Evolutionary conservation across 805 yeast species (phyloP), one percentile per base, ranked within the genome.

Genomic region (Kazachstania taianensis): DNA sequence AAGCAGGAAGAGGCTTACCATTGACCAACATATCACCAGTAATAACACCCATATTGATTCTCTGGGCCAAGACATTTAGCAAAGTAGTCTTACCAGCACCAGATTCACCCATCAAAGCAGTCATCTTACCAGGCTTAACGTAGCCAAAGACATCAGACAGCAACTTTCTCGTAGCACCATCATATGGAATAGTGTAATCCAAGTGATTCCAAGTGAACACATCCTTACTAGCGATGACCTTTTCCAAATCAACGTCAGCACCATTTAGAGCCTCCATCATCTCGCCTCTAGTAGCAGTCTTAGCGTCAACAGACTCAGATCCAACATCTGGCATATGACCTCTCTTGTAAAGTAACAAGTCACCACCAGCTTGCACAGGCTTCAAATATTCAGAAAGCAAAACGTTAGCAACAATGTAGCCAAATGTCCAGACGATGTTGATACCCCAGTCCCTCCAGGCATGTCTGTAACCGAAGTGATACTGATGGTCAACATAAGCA

Each of bases 81-180:
- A 81, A 63, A 3, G 89, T 81, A 18, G 92, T 81, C 52, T 81
- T 81, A 63, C 92, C 92, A 31, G 92, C 92, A 63, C 92, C 92
- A 23, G 89, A 81, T 36, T 79, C 81, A 50, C 92, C 92, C 87
- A 81, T 80, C 40, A 81, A 65, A 5, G 89, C 89, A 28, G 87
- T 80, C 57, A 81, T 65, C 39, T 81, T 79, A 48, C 89, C 89
- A 14, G 89, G 89, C 50, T 75, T 76, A 37, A 79, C 84, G 67
- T 76, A 81, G 33, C 89, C 89, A 48, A 71, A 73, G 32, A 74
- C 72, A 49, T 66, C 63, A 43, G 68, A 61, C 36, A 74, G 57
- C 45, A 79, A 65, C 38, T 74, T 63, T 52, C 83, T 66, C 17
- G 73, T 68, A 38, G 72, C 80, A 35, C 66, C 64, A 47, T 76